Evolutionary conservation across 257 asterid genomes (phyloP).

Genomic region (Solanum corneliomulleri): DNA sequence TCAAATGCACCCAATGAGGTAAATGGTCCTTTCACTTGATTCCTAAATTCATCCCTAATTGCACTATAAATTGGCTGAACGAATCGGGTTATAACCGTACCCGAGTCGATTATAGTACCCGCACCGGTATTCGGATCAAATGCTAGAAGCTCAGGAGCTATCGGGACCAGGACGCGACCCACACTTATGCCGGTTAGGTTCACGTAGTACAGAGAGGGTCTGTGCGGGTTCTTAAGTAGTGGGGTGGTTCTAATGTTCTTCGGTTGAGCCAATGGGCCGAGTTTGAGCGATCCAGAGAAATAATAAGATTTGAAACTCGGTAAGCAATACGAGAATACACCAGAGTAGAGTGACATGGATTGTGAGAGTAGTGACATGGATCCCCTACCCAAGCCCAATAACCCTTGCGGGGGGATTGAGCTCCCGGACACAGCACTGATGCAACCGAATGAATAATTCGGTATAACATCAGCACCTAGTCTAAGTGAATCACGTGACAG

Average conservation of each 20-base stretch:
- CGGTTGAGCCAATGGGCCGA: slow-evolving; percentile 77
- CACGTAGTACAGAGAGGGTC: slow-evolving; percentile 74
- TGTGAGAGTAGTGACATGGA: slow-evolving; percentile 66
- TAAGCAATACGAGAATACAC: slow-evolving; percentile 67
- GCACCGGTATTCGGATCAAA: slow-evolving; percentile 64
- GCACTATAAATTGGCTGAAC: slow-evolving; percentile 46
- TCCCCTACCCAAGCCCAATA: slow-evolving; percentile 83
- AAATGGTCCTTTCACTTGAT: slow-evolving; percentile 46
- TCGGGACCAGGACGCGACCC: slow-evolving; percentile 49
- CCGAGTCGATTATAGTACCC: slow-evolving; percentile 83
- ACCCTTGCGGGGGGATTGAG: slow-evolving; percentile 75
- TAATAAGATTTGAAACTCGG: slow-evolving; percentile 80
- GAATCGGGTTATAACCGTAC: slow-evolving; percentile 86
- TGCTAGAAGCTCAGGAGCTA: slow-evolving; percentile 47
- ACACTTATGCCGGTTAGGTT: slow-evolving; percentile 75
- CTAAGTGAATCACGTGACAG: slow-evolving; percentile 58
- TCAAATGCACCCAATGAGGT: slow-evolving; percentile 74
- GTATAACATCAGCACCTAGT: slow-evolving; percentile 39
- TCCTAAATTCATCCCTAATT: slow-evolving; percentile 55
- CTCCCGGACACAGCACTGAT: slow-evolving; percentile 40
- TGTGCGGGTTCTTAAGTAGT: slow-evolving; percentile 66
- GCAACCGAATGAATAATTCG: slow-evolving; percentile 76
- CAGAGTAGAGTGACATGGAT: slow-evolving; percentile 53
- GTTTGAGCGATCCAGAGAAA: slow-evolving; percentile 84
- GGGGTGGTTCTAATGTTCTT: slow-evolving; percentile 63